A percentile compares a stretch with the other conserved stretches of the same genome.
Conservation (phyloP, 257 asterid genomes). For the Coffea eugenioides region DNA sequence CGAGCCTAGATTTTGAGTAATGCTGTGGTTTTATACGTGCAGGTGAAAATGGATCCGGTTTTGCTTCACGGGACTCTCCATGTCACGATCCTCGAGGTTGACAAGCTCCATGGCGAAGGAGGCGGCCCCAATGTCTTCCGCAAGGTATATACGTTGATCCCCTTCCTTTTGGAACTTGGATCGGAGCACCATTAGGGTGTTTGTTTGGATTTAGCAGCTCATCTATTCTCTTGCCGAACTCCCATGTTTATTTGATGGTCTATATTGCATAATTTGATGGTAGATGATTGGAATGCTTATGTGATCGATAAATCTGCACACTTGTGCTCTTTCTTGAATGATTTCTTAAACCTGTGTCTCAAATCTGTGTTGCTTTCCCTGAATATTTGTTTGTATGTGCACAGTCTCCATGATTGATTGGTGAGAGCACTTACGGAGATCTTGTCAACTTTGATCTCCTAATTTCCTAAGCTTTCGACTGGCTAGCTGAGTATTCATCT, state of each 20-base stretch:
- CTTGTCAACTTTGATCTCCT: neutral
- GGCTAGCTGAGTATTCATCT: neutral
- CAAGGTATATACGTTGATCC: constrained; percentile 29
- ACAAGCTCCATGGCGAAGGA: constrained; percentile 26
- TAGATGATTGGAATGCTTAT: neutral
- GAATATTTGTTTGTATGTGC: neutral
- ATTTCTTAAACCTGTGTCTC: neutral
- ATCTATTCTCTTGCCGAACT: neutral
- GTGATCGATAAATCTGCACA: neutral
- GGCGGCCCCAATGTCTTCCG: constrained; percentile 30
- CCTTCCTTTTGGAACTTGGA: neutral
- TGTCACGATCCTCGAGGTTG: constrained; percentile 45
- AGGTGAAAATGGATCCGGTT: constrained; percentile 34
- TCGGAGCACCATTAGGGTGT: neutral
- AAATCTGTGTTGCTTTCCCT: neutral
- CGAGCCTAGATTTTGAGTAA: neutral
- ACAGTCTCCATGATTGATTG: neutral
- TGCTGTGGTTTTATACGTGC: neutral
- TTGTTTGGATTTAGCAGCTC: neutral
- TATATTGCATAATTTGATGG: neutral
- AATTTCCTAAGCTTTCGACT: neutral
- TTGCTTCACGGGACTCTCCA: constrained; percentile 49
- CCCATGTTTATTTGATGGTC: neutral
- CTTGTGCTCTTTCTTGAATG: neutral
- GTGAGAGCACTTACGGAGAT: neutral